Evolutionary conservation across 169 alveolate species (phyloP).

Genomic region (Plasmodium adleri): DNA sequence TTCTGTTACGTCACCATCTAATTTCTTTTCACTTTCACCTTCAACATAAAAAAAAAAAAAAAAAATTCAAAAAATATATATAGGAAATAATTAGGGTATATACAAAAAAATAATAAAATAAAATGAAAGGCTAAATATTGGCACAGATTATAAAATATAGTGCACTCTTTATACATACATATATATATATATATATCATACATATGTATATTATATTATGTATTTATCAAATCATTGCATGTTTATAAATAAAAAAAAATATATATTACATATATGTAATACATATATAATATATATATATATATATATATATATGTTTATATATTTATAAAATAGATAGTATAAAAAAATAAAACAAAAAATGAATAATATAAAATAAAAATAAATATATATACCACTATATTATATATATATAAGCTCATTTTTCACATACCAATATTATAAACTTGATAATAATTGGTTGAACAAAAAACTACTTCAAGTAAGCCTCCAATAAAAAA

Average conservation of each 20-base stretch:
- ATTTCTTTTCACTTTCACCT: constrained; percentile 71
- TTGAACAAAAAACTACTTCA: constrained; percentile 76
- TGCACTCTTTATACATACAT: background rate
- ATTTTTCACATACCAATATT: constrained; percentile 38
- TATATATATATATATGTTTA: background rate
- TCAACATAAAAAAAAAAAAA: constrained; percentile 18
- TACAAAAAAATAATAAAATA: background rate
- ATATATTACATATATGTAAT: background rate
- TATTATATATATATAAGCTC: background rate
- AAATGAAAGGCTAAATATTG: background rate
- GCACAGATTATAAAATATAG: background rate
- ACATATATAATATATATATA: background rate
- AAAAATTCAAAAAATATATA: constrained; percentile 4
- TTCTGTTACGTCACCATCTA: constrained; percentile 31
- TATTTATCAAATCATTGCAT: constrained; percentile 19
- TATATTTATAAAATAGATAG: background rate
- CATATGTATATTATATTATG: background rate
- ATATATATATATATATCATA: no score
- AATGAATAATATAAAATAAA: background rate
- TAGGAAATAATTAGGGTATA: background rate
- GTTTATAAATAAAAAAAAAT: constrained; percentile 23
- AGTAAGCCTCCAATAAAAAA: constrained; percentile 75
- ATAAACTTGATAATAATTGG: constrained; percentile 71
- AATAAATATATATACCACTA: background rate
- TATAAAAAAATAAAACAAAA: constrained; percentile 2